phyloP scores from a whole-genome alignment of 2,329 filamentous ascomycete genomes.

The Trichoderma sp. region DNA sequence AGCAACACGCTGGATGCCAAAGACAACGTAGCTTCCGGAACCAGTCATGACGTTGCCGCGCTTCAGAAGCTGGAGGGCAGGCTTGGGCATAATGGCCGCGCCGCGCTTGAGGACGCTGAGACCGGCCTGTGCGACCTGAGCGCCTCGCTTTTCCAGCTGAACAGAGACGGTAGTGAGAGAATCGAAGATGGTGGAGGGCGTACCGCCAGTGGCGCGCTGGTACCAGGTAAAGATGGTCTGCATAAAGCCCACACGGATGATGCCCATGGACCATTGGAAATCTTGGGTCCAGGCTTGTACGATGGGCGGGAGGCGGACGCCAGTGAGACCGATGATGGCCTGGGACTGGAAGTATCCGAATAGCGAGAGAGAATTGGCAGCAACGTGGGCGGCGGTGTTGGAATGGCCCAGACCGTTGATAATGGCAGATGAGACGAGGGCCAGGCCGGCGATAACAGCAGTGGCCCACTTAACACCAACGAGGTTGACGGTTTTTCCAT shows the following conservation, averaged over 20 bases:
- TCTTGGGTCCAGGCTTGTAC: slow-evolving; percentile 94
- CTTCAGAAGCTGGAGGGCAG: slow-evolving; percentile 45
- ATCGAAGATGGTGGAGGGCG: slow-evolving; percentile 73
- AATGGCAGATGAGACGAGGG: slow-evolving; percentile 79
- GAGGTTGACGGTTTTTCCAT: slow-evolving; percentile 88
- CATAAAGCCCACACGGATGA: slow-evolving; percentile 83
- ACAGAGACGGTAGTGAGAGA: slow-evolving; percentile 73
- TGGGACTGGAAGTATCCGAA: slow-evolving; percentile 94
- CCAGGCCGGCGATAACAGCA: slow-evolving; percentile 81
- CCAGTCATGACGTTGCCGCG: slow-evolving; percentile 52
- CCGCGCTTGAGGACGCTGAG: slow-evolving; percentile 54
- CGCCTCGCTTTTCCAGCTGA: slow-evolving; percentile 67
- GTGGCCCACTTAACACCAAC: slow-evolving; percentile 86
- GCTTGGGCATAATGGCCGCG: slow-evolving; percentile 48
- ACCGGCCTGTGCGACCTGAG: slow-evolving; percentile 39
- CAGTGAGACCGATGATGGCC: slow-evolving; percentile 83
- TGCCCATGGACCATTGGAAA: slow-evolving; percentile 97
- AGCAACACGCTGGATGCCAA: slow-evolving; percentile 83
- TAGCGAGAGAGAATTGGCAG: slow-evolving; percentile 88
- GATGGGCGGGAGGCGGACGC: slow-evolving; percentile 78
- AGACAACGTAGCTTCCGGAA: slow-evolving; percentile 61
- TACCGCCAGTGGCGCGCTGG: slow-evolving; percentile 87
- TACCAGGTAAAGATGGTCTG: slow-evolving; percentile 93
- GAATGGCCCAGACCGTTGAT: slow-evolving; percentile 88
- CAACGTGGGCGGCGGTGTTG: slow-evolving; percentile 91